phyloP scores from a whole-genome alignment of 2,329 filamentous ascomycete species.

The Dryadomyces quercus-mongolicae region DNA sequence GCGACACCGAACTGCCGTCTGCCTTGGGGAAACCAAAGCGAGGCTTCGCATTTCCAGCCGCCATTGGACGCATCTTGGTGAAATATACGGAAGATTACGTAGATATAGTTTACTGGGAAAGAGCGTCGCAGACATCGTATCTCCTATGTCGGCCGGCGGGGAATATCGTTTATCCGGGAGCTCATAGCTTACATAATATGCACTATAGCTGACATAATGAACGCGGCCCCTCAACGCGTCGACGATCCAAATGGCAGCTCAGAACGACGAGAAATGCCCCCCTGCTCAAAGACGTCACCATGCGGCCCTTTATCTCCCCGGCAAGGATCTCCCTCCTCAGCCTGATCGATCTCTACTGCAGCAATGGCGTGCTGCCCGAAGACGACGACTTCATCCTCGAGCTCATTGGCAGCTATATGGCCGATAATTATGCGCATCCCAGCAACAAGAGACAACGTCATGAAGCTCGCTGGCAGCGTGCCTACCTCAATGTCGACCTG shows the following conservation, averaged over 20 bases:
- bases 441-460: constrained; percentile 8
- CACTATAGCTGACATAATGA: no score
- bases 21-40: constrained; percentile 2
- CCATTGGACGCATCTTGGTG: not conserved
- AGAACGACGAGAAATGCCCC: no score
- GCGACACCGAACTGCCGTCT: not conserved
- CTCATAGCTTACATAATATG: no score
- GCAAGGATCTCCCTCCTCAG: constrained; percentile 67
- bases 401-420: constrained; percentile 32
- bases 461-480: constrained; percentile 31
- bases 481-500: constrained; percentile 37
- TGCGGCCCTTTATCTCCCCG: constrained; percentile 11
- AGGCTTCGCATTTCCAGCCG: not conserved
- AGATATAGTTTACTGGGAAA: no score
- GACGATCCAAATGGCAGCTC: not conserved
- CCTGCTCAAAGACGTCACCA: not conserved
- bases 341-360: constrained; percentile 71
- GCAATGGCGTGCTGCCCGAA: constrained; percentile 37
- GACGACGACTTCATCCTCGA: constrained; percentile 28
- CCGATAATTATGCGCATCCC: constrained; percentile 27
- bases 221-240: not conserved
- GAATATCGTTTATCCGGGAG: no score
- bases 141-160: no score
- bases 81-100: no score
- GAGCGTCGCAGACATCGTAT: no score